These are phyloP conservation scores for Calonectria pseudoreteaudii DNA, from an alignment of 2,329 filamentous ascomycete species.

Conservation along the genomic window DNA sequence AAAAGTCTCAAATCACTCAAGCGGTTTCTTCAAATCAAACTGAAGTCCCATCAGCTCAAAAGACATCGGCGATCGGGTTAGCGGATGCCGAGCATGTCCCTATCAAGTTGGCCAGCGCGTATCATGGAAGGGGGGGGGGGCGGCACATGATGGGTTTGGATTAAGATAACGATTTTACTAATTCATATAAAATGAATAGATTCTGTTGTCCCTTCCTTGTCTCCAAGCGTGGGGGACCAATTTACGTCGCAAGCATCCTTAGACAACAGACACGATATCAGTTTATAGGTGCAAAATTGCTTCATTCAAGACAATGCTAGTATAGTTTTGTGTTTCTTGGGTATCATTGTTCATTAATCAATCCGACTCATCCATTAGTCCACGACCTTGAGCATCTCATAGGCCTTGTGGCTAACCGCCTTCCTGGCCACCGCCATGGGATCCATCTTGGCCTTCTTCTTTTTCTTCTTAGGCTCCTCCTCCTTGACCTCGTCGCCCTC, in stretches of 20 bases:
- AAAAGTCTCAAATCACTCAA: neutral
- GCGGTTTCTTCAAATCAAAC: neutral
- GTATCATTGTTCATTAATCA: slow-evolving; percentile 36
- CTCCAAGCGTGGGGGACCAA: neutral
- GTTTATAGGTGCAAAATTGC: neutral
- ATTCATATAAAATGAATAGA: neutral
- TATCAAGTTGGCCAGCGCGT: neutral
- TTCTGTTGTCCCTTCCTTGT: neutral
- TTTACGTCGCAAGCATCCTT: neutral
- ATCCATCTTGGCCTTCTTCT: slow-evolving; percentile 56
- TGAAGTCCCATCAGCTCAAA: neutral
- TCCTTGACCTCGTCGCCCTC: slow-evolving; percentile 21
- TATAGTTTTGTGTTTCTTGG: slow-evolving; percentile 22
- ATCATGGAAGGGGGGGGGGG: neutral
- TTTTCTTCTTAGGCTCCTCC: slow-evolving; percentile 42
- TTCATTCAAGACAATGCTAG: neutral
- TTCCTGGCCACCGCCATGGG: slow-evolving; percentile 59
- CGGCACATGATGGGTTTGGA: neutral
- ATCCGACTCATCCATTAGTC: slow-evolving; percentile 54
- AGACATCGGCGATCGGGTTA: neutral
- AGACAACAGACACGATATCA: no score
- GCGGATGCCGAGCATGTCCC: neutral
- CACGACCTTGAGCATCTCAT: slow-evolving; percentile 65
- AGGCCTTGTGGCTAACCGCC: slow-evolving; percentile 65
- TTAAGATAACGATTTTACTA: neutral